Percentiles rank a stretch among this genome's conserved stretches.
Evolutionary conservation across 257 asterid genomes (phyloP).

Genomic region (Nicotiana sylvestris): DNA sequence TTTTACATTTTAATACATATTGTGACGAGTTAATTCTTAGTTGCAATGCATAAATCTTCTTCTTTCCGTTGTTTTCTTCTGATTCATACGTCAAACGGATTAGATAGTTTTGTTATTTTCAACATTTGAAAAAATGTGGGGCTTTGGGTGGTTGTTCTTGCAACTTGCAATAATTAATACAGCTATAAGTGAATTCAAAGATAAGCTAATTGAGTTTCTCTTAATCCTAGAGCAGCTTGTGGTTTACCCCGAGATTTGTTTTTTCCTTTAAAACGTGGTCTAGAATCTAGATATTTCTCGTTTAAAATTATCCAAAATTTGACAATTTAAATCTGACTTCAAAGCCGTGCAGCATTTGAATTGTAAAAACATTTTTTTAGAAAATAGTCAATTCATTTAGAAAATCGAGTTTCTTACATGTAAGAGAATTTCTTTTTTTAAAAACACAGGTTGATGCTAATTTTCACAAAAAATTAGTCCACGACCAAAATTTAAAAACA

Average conservation of each 20-base stretch:
- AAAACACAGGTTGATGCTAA: no score
- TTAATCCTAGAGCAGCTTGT: not conserved
- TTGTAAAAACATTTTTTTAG: not conserved
- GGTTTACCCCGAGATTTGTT: not conserved
- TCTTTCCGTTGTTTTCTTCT: not conserved
- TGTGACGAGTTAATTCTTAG: not conserved
- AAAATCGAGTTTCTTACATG: not conserved
- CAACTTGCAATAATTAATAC: not conserved
- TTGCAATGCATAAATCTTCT: not conserved
- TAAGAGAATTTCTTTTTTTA: not conserved
- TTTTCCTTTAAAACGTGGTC: not conserved
- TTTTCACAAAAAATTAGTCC: not conserved
- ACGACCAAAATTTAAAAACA: not conserved
- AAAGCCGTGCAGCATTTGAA: conserved; percentile 7
- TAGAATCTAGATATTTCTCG: not conserved
- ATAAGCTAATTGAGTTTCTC: not conserved
- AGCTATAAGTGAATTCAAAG: not conserved
- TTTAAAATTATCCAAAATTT: not conserved
- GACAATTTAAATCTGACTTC: not conserved
- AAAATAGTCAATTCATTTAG: not conserved
- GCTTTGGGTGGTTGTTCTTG: not conserved
- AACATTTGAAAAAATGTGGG: not conserved
- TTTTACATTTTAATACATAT: not conserved
- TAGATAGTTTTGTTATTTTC: not conserved
- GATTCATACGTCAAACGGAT: conserved; percentile 4